Evolutionary conservation across 768 basidiomycete genomes (phyloP).

Genomic region (Leccinum obscurum): DNA sequence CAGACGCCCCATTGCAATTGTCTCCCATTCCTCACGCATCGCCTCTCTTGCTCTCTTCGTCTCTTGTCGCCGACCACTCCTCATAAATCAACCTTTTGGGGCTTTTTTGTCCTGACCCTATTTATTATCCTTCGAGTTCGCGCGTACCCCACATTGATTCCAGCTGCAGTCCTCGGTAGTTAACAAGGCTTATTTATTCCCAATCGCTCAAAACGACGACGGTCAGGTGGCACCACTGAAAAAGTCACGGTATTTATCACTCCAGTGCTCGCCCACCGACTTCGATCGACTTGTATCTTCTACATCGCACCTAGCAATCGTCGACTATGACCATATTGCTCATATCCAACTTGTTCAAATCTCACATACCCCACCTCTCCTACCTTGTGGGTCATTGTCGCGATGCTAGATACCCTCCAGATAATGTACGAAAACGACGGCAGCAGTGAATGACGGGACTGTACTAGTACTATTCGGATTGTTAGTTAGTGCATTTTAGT

Average conservation of each 20-base stretch:
- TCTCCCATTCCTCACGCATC: conserved; percentile 31
- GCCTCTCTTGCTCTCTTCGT: conserved; percentile 24
- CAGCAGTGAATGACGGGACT: conserved; percentile 32
- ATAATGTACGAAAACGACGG: conserved; percentile 29
- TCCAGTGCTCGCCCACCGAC: conserved; percentile 9
- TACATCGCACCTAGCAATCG: conserved; percentile 24
- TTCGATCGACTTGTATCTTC: conserved; percentile 31
- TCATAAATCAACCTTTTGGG: conserved; percentile 13
- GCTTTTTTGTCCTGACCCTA: conserved; percentile 24
- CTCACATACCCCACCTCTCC: conserved; percentile 17
- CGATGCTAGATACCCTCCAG: conserved; percentile 35
- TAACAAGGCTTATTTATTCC: conserved; percentile 33
- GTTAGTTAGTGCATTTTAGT: conserved; percentile 33
- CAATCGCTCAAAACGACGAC: conserved; percentile 30
- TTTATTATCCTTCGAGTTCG: conserved; percentile 32
- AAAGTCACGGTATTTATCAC: conserved; percentile 30
- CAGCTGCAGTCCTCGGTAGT: conserved; percentile 15
- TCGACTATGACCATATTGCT: conserved; percentile 33
- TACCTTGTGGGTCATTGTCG: conserved; percentile 27
- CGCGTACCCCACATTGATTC: conserved; percentile 14
- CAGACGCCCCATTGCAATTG: conserved; percentile 21
- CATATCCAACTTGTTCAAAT: conserved; percentile 25
- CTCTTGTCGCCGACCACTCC: conserved; percentile 22
- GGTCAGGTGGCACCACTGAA: conserved; percentile 21
- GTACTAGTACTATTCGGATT: conserved; percentile 34